Conservation (phyloP, 1,284 basidiomycete genomes). For the Lentinula novae-zelandiae region DNA sequence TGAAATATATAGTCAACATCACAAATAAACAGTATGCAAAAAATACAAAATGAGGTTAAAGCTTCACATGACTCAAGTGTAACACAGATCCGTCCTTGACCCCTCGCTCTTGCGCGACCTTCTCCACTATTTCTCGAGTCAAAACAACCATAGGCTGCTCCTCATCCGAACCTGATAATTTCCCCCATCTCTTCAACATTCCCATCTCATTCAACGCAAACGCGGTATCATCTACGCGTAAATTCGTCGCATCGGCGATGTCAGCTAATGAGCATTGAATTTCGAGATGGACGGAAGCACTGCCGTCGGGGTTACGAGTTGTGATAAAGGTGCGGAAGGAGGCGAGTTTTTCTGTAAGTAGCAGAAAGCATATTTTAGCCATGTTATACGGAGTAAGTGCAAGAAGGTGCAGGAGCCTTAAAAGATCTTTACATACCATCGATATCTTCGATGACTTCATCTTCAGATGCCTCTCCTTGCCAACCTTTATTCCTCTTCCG, state of each 20-base stretch:
- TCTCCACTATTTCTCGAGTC: constrained; percentile 17
- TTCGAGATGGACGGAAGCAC: constrained; percentile 60
- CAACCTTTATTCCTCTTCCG: constrained; percentile 60
- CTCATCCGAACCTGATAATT: not conserved
- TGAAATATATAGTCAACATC: too few relatives aligned
- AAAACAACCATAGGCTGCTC: constrained; percentile 12
- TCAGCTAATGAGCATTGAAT: constrained; percentile 67
- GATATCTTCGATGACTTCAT: constrained; percentile 24
- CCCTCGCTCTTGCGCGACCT: constrained; percentile 12
- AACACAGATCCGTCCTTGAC: constrained; percentile 10
- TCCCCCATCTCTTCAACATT: constrained; percentile 48
- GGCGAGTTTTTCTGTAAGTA: constrained; percentile 23
- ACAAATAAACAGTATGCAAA: not conserved
- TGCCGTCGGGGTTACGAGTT: constrained; percentile 55
- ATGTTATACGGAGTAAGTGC: not conserved
- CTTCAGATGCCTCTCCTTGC: constrained; percentile 51
- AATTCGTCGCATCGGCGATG: constrained; percentile 76
- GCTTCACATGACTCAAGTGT: constrained; percentile 8
- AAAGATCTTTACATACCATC: constrained; percentile 27
- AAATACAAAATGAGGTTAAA: not conserved
- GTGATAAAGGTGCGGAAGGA: constrained; percentile 54
- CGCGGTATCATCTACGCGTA: constrained; percentile 83
- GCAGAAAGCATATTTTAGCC: not conserved
- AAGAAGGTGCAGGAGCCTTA: not conserved
- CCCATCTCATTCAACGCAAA: constrained; percentile 89